Conservation (phyloP, 2,329 filamentous ascomycete species). For the Fusarium avenaceum region DNA sequence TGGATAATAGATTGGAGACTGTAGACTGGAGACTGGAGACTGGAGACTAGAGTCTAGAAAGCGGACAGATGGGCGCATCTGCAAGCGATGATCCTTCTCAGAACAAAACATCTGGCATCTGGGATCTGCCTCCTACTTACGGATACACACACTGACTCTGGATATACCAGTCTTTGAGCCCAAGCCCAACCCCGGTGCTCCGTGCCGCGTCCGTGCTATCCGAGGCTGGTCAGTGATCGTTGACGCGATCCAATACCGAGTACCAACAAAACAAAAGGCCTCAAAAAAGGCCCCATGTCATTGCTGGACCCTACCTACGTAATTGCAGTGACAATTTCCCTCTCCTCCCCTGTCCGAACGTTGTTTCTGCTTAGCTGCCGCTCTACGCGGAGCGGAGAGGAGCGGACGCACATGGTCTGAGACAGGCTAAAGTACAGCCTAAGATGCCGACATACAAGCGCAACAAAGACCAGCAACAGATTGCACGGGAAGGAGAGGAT, state of each 20-base stretch:
- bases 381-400: conserved; percentile 41
- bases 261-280: conserved; percentile 10
- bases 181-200: neutral
- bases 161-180: conserved; percentile 5
- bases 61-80: conserved; percentile 39
- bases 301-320: conserved; percentile 43
- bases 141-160: conserved; percentile 4
- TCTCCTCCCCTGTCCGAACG: conserved; percentile 20
- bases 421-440: conserved; percentile 32
- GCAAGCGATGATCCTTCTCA: conserved; percentile 19
- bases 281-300: conserved; percentile 14
- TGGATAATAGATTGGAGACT: conserved; percentile 17
- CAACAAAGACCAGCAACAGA: conserved; percentile 13
- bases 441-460: conserved; percentile 36
- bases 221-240: conserved; percentile 17
- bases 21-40: neutral
- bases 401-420: conserved; percentile 37
- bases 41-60: conserved; percentile 33
- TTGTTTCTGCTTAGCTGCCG: conserved; percentile 36
- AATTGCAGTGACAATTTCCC: conserved; percentile 26
- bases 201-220: conserved; percentile 23
- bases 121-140: neutral
- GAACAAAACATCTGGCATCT: conserved; percentile 12
- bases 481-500: neutral
- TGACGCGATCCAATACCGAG: conserved; percentile 15